Percentiles rank a stretch among this genome's conserved stretches.
phyloP scores from a whole-genome alignment of 2,329 filamentous ascomycete genomes.

The Lachnellula cervina region DNA sequence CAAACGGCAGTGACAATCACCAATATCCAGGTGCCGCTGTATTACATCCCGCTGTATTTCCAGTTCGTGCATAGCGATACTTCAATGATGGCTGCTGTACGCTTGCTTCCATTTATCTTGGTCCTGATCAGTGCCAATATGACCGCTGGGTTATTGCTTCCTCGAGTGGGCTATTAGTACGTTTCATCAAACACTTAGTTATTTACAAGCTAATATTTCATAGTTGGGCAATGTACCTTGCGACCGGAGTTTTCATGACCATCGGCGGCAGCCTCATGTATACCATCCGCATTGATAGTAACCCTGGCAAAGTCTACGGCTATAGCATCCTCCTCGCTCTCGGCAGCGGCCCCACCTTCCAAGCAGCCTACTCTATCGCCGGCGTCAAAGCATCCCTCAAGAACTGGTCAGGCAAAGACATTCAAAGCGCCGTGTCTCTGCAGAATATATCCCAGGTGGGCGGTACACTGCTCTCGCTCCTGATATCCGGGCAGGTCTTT shows the following conservation, averaged over 20 bases:
- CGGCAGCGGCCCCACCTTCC: conserved; percentile 32
- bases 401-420: conserved; percentile 14
- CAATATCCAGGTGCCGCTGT: conserved; percentile 37
- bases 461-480: conserved; percentile 30
- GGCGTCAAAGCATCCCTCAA: conserved; percentile 26
- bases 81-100: conserved; percentile 33
- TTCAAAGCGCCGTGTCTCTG: conserved; percentile 31
- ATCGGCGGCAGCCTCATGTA: conserved; percentile 26
- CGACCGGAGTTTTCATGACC: conserved; percentile 4
- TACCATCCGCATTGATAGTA: conserved; percentile 24
- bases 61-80: conserved; percentile 37
- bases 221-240: conserved; percentile 3
- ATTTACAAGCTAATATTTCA: background rate
- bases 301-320: conserved; percentile 30
- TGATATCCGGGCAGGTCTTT: conserved; percentile 34
- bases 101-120: conserved; percentile 36
- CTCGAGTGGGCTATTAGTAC: conserved; percentile 30
- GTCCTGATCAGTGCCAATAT: conserved; percentile 36
- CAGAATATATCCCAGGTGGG: conserved; percentile 33
- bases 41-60: conserved; percentile 45
- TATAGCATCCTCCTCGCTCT: conserved; percentile 35
- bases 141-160: conserved; percentile 35
- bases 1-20: conserved; percentile 33
- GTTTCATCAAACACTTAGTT: background rate
- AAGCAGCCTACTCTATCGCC: conserved; percentile 8